Base-by-base conservation (phyloP, 257 asterid species). In the Jaltomata sinuosa region DNA sequence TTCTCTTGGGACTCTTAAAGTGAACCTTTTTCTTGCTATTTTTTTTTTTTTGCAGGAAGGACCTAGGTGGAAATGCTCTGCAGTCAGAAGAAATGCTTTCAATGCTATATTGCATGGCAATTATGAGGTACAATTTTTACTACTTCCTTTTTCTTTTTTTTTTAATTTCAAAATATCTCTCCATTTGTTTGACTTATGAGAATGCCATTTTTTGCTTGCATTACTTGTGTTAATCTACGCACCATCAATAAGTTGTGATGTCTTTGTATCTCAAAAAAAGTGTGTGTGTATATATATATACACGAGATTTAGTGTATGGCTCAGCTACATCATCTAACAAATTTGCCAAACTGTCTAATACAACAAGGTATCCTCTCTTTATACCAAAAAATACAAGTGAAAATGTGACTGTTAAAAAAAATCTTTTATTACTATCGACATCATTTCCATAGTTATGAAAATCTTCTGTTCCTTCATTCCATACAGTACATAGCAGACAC, bases 21-120 rank as follows among this genome's bases (percentile, higher is more conserved):
- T 52, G 42, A 82, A 79, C 80, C 49, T n/a, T 64, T 29, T 82
- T 64, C 18, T 64, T 82, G 79, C 34, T 64, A 1, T 12, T 47
- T 15, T 82, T 55, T 78, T 12, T 47, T 15, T 82, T 55, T 78
- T 88, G 88, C 83, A 94, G 98, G 87, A 84, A 86, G 85, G 95
- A 88, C 81, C 85, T 91, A 83, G 80, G 84, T 81, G 95, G 80
- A 79, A 84, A 68, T 72, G 87, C 87, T 87, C 84, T 83, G 67
- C 93, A 85, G 49, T 93, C 98, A 0, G 97, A 94, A 88, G 98
- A 92, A 84, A 89, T 91, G 91, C 85, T 92, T 84, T 87, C 95
- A 65, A 90, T 91, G 95, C 91, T 92, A 55, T 96, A 94, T 82
- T 90, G 91, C 80, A 96, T 93, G 98, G 94, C 95, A 31, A 93